Evolutionary conservation across 1,139 yeast genomes (phyloP), one percentile per base, ranked within the genome.

Genomic region (Suhomyces wounanorum): DNA sequence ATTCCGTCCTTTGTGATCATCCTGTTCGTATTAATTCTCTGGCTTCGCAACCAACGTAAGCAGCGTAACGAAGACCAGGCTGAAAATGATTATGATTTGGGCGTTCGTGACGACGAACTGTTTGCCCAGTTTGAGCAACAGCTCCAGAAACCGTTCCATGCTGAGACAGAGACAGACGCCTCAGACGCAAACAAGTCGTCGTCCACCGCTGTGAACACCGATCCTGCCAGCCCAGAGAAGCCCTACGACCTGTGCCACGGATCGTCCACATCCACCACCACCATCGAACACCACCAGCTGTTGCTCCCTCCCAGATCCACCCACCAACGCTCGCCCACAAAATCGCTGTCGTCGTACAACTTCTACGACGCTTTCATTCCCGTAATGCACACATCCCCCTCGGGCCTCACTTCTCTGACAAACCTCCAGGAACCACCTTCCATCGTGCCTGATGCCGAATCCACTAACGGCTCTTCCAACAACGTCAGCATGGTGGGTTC

Each of bases 361-460:
- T 75, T 76, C 55, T 77, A 76, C 60, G 79, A 77, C 48, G 55
- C 73, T 3, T 68, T 77, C 52, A 75, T 77, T 48, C 81, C 81
- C 5, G 69, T 75, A 9, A 54, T 75, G 43, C 49, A 39, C 28
- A 33, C 44, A 11, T 11, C 8, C n/a, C 33, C 33, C 23, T 28
- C 35, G 8, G 40, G 8, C 8, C 46, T 36, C 23, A 39, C 30
- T 40, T 40, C 50, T 9, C 25, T 49, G 25, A 17, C 48, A 43
- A 41, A 16, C 51, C 38, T 38, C 38, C 41, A 39, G 25, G 48
- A 44, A 21, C 31, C 25, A 13, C 45, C 31, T 8, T 23, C 50
- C n/a, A 42, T 47, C 1, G 16, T 26, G 21, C 28, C 43, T 33
- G 49, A 43, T 9, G 11, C 25, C 6, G 50, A 42, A 8, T 51